Evolutionary conservation across 169 alveolate species (phyloP).

Genomic region (Eimeria acervulina): DNA sequence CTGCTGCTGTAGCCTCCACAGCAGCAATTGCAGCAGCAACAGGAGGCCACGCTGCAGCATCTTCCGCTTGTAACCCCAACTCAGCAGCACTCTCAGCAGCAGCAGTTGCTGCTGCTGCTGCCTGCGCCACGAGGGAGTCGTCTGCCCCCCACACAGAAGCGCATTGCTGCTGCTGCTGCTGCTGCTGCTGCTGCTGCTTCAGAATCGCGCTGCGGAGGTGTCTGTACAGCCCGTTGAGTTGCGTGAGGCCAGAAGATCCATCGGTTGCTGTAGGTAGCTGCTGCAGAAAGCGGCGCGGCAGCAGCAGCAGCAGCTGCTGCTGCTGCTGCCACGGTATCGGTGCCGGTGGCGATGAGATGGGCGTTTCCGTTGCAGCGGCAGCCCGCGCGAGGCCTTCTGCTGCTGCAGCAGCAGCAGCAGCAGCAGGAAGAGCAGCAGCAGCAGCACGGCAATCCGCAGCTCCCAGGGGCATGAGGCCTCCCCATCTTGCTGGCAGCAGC

Average conservation of each 20-base stretch:
- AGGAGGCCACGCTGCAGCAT: conserved; percentile 65
- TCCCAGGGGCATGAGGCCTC: conserved; percentile 45
- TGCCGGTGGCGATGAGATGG: neutral
- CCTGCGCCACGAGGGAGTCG: conserved; percentile 56
- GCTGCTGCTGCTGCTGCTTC: conserved; percentile 52
- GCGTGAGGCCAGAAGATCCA: conserved; percentile 69
- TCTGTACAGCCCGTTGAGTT: conserved; percentile 53
- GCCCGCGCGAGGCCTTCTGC: conserved; percentile 28
- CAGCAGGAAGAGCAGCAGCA: conserved; percentile 41
- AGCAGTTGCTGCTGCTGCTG: conserved; percentile 65
- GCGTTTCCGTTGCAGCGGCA: conserved; percentile 27
- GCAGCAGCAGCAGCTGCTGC: conserved; percentile 57
- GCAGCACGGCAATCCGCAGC: conserved; percentile 40
- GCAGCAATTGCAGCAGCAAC: conserved; percentile 65
- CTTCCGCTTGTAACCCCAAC: conserved; percentile 4
- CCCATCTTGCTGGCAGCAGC: conserved; percentile 63
- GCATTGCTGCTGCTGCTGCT: neutral
- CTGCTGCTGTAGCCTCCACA: conserved; percentile 61
- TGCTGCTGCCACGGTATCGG: conserved; percentile 43
- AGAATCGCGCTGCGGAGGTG: conserved; percentile 30
- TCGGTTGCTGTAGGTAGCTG: conserved; percentile 52
- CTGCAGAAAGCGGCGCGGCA: conserved; percentile 71
- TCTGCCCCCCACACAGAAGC: neutral
- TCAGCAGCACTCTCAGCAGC: conserved; percentile 36
- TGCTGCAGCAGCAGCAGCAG: conserved; percentile 41